A percentile compares a stretch with the other conserved stretches of the same genome.
phyloP scores from a whole-genome alignment of 73 alveolate species.

The Effrenium voratum region DNA sequence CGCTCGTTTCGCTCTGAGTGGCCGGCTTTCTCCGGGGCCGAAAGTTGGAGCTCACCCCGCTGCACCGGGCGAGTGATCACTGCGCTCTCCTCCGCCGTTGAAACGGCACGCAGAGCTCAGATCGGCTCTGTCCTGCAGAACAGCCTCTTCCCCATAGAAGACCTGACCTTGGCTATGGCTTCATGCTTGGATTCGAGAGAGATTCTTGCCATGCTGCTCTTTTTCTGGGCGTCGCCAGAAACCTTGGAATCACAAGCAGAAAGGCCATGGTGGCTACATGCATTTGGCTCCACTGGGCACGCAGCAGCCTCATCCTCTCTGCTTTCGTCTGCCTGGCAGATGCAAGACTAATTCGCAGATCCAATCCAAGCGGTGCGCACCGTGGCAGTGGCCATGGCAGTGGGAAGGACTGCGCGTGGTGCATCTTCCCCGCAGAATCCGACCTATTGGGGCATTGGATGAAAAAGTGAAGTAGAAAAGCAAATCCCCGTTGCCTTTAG shows the following conservation, averaged over 20 bases:
- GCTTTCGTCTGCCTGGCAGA: conserved; percentile 50
- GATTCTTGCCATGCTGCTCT: neutral
- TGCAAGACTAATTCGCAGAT: neutral
- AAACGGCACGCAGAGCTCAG: neutral
- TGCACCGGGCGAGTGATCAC: conserved; percentile 96
- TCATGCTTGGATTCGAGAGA: neutral
- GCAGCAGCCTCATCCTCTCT: conserved; percentile 73
- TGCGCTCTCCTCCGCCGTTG: conserved; percentile 49
- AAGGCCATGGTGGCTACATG: neutral
- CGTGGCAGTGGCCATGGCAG: conserved; percentile 96
- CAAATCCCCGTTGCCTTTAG: conserved; percentile 79
- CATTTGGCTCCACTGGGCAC: neutral
- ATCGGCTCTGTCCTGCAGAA: conserved; percentile 42
- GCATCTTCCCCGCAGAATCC: conserved; percentile 97
- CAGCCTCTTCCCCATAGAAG: conserved; percentile 87
- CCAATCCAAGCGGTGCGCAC: neutral
- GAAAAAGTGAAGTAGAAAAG: neutral
- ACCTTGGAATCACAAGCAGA: neutral
- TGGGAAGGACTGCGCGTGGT: conserved; percentile 96
- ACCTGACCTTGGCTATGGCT: conserved; percentile 61
- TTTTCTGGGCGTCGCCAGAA: conserved; percentile 86
- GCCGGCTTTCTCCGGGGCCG: conserved; percentile 63
- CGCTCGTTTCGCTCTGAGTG: neutral
- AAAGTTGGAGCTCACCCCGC: conserved; percentile 95
- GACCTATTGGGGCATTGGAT: conserved; percentile 25